Evolutionary conservation across 371 early-diverging fungal genomes (phyloP).

Genomic region (Lichtheimia ramosa): DNA sequence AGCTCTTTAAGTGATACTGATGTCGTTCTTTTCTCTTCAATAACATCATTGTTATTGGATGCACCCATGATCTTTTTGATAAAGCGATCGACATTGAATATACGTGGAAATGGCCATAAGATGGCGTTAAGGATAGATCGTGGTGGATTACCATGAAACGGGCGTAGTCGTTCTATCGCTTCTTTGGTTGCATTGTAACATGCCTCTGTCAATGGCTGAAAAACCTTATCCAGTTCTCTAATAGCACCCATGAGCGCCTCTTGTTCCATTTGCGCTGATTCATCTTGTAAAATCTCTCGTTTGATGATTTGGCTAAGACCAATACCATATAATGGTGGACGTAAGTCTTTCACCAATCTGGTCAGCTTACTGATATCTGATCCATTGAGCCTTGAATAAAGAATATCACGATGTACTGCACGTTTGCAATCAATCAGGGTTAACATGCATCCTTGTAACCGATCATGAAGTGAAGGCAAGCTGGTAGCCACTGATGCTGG

Average conservation of each 20-base stretch:
- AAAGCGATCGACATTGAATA: neutral
- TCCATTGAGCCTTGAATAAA: conserved; percentile 27
- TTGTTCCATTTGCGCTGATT: neutral
- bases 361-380: conserved; percentile 34
- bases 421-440: conserved; percentile 47
- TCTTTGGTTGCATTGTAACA: conserved; percentile 5
- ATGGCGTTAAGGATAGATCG: conserved; percentile 24
- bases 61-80: no score
- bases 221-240: conserved; percentile 1
- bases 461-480: conserved; percentile 27
- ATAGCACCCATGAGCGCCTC: conserved; percentile 4
- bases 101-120: conserved; percentile 41
- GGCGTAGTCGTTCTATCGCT: conserved; percentile 3
- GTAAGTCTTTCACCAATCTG: conserved; percentile 26
- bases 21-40: neutral
- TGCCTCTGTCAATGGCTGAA: conserved; percentile 7
- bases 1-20: neutral
- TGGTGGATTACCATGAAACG: conserved; percentile 21
- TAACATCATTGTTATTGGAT: neutral
- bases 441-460: conserved; percentile 29
- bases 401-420: conserved; percentile 41
- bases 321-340: conserved; percentile 31
- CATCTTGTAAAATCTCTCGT: neutral
- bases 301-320: conserved; percentile 36
- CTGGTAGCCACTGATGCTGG: conserved; percentile 3